Conservation (phyloP, 2,329 filamentous ascomycete genomes). For the Arthrobotrys entomopaga region DNA sequence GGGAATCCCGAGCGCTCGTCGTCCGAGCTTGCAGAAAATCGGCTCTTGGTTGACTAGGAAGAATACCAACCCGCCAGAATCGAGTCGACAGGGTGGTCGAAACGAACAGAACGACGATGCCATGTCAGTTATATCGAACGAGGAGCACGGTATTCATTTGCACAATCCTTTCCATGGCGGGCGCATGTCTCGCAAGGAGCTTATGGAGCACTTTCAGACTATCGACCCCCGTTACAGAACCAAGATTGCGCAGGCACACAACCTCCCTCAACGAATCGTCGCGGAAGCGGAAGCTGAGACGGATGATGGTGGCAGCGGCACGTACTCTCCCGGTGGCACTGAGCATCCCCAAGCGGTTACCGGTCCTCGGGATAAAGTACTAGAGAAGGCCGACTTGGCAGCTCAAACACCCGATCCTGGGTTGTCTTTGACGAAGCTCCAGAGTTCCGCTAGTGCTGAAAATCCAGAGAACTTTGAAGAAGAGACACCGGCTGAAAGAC, state of each 20-base stretch:
- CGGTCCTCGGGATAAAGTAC: slow-evolving; percentile 29
- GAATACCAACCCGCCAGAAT: slow-evolving; percentile 29
- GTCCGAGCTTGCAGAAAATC: slow-evolving; percentile 47
- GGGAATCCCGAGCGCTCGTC: slow-evolving; percentile 44
- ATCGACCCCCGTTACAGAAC: slow-evolving; percentile 49
- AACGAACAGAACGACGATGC: slow-evolving; percentile 41
- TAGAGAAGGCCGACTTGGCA: slow-evolving; percentile 34
- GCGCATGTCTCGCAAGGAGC: slow-evolving; percentile 48
- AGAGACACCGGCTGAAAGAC: slow-evolving; percentile 80
- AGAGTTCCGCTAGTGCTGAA: slow-evolving; percentile 32
- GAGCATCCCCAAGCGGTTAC: slow-evolving; percentile 19
- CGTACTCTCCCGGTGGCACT: slow-evolving; percentile 40
- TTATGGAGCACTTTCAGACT: slow-evolving; percentile 41
- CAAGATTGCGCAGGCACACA: slow-evolving; percentile 50
- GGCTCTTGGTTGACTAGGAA: slow-evolving; percentile 56
- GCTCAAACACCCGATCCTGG: slow-evolving; percentile 23
- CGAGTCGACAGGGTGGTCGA: slow-evolving; percentile 58
- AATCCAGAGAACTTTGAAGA: slow-evolving; percentile 62
- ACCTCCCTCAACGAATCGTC: slow-evolving; percentile 38
- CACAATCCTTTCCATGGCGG: slow-evolving; percentile 51
- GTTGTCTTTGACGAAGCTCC: slow-evolving; percentile 39
- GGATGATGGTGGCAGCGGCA: slow-evolving; percentile 43
- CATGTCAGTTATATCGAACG: slow-evolving; percentile 47
- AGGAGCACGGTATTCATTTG: slow-evolving; percentile 50
- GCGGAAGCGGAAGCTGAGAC: slow-evolving; percentile 39